phyloP scores from a whole-genome alignment of 768 basidiomycete genomes.

The Russula sp. region DNA sequence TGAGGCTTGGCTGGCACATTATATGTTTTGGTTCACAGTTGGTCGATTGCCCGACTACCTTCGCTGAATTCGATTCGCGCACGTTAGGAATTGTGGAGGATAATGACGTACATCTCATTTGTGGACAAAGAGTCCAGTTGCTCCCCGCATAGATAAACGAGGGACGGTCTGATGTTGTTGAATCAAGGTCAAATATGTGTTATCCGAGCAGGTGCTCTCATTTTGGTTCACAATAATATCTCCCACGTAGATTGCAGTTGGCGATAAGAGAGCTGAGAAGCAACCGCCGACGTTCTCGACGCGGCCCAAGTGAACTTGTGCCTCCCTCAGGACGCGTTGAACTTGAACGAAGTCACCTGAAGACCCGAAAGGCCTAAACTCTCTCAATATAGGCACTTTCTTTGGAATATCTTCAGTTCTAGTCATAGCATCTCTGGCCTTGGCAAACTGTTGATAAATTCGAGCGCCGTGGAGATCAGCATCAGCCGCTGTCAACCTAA shows the following conservation, averaged over 20 bases:
- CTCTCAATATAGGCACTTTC: slow-evolving; percentile 48
- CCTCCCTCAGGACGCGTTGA: slow-evolving; percentile 33
- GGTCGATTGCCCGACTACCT: too few relatives aligned
- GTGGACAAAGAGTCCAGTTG: slow-evolving; percentile 47
- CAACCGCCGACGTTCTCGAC: slow-evolving; percentile 55
- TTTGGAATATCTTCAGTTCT: slow-evolving; percentile 56
- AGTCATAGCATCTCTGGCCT: slow-evolving; percentile 38
- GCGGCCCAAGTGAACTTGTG: slow-evolving; percentile 36
- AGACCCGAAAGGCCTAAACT: slow-evolving; percentile 40
- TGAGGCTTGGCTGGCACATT: too few relatives aligned
- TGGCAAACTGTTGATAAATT: slow-evolving; percentile 45
- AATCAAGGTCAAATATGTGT: slow-evolving; percentile 35
- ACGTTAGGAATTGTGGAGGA: too few relatives aligned
- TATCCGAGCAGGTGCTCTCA: slow-evolving; percentile 30
- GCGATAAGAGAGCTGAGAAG: slow-evolving; percentile 52
- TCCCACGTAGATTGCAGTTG: slow-evolving; percentile 48
- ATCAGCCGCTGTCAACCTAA: slow-evolving; percentile 44
- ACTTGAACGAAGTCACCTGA: slow-evolving; percentile 37
- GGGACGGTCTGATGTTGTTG: slow-evolving; percentile 46
- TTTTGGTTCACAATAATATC: background rate
- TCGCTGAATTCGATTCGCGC: too few relatives aligned
- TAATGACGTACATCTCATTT: slow-evolving; percentile 41
- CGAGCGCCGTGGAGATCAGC: slow-evolving; percentile 66
- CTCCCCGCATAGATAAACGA: slow-evolving; percentile 47
- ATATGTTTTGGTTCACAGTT: too few relatives aligned